Conservation (phyloP, 2,329 filamentous ascomycete species). For the Fusarium lyarnte region DNA sequence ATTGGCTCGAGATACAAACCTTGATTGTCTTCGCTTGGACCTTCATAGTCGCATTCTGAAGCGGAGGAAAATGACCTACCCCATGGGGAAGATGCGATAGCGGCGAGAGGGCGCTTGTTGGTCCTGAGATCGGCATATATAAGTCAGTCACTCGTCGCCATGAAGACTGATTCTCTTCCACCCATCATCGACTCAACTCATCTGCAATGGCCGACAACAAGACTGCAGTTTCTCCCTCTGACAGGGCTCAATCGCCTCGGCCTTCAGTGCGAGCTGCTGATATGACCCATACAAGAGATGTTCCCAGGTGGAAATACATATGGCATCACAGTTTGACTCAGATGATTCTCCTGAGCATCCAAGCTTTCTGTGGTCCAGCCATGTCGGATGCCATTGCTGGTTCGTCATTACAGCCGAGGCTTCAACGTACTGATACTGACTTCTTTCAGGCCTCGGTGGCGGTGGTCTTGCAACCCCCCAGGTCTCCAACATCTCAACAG, state of each 20-base stretch:
- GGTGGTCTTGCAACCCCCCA: conserved; percentile 15
- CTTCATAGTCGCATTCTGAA: neutral
- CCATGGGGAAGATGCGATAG: conserved; percentile 1
- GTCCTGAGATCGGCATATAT: neutral
- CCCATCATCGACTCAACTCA: too few relatives aligned
- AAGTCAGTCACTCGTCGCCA: neutral
- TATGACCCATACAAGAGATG: neutral
- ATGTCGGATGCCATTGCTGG: conserved; percentile 17
- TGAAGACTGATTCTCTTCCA: accelerated
- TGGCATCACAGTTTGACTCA: conserved; percentile 11
- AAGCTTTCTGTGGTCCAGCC: conserved; percentile 13
- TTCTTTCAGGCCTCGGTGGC: neutral
- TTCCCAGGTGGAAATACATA: conserved; percentile 7
- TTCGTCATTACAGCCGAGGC: neutral
- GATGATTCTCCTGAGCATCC: conserved; percentile 15
- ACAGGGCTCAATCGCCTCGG: neutral
- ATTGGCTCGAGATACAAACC: neutral
- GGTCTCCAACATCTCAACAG: conserved; percentile 4
- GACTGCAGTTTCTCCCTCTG: neutral
- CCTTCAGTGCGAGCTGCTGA: neutral
- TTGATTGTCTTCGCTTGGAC: neutral
- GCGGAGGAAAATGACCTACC: neutral
- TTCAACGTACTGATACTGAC: neutral
- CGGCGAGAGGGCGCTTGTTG: neutral
- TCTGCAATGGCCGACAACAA: neutral